These are phyloP conservation scores for Epichloe gansuensis DNA, from an alignment of 2,329 filamentous ascomycete species.

Conservation along the genomic window DNA sequence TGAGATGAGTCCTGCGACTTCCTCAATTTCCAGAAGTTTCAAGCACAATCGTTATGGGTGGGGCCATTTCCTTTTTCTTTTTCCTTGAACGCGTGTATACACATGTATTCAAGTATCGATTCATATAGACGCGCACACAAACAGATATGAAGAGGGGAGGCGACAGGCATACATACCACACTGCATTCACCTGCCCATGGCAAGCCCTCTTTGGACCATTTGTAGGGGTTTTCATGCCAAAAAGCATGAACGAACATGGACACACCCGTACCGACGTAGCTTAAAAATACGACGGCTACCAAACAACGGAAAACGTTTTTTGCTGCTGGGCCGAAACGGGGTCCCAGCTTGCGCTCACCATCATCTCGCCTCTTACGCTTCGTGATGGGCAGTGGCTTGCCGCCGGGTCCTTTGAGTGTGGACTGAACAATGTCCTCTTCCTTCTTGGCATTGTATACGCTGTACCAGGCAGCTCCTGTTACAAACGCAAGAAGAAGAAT, in stretches of 20 bases:
- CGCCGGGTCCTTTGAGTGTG: slow-evolving; percentile 62
- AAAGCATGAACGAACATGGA: slow-evolving; percentile 66
- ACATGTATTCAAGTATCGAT: too few species aligned
- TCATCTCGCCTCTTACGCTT: slow-evolving; percentile 42
- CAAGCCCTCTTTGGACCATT: slow-evolving; percentile 32
- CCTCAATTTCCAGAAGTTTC: neutral
- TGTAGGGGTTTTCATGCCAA: slow-evolving; percentile 24
- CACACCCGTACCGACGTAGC: slow-evolving; percentile 62
- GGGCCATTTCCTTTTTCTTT: too few species aligned
- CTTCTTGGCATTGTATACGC: slow-evolving; percentile 37
- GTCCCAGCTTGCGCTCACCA: slow-evolving; percentile 30
- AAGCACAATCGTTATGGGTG: too few species aligned
- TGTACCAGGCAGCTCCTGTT: slow-evolving; percentile 36
- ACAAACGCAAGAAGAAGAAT: slow-evolving; percentile 41
- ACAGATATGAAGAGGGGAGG: neutral
- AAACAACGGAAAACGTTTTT: slow-evolving; percentile 67
- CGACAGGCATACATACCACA: slow-evolving; percentile 43
- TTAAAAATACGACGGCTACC: slow-evolving; percentile 55
- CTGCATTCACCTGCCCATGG: slow-evolving; percentile 65
- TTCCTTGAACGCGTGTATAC: too few species aligned
- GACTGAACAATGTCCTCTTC: slow-evolving; percentile 34
- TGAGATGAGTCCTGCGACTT: neutral
- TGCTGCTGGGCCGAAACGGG: slow-evolving; percentile 49
- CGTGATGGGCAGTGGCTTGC: slow-evolving; percentile 66
- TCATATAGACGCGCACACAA: too few species aligned